Evolutionary conservation across 345 rosid genomes (phyloP).

Genomic region (Salix koriyanagi): DNA sequence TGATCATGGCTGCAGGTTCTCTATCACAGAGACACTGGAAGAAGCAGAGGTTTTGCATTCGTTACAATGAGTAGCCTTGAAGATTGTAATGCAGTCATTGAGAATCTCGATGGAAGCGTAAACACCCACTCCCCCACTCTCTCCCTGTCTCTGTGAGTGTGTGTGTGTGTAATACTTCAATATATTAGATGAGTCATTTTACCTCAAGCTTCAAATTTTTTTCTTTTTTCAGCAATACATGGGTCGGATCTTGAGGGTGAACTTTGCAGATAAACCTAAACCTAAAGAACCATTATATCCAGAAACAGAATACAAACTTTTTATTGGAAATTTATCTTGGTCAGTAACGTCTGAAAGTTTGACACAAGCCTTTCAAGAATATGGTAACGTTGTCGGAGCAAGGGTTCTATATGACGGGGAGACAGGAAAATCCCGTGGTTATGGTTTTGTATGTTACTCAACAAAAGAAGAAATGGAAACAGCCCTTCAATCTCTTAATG

Average conservation of each 20-base stretch:
- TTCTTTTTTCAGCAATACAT: slow-evolving; percentile 48
- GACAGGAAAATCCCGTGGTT: slow-evolving; percentile 74
- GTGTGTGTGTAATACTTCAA: background rate
- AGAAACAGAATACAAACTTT: slow-evolving; percentile 76
- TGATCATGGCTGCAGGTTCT: slow-evolving; percentile 48
- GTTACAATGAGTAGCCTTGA: slow-evolving; percentile 85
- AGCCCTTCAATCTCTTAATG: slow-evolving; percentile 65
- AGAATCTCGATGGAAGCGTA: slow-evolving; percentile 91
- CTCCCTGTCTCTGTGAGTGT: background rate
- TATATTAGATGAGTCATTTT: background rate
- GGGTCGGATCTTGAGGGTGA: slow-evolving; percentile 68
- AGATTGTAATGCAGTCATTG: slow-evolving; percentile 60
- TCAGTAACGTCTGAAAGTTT: slow-evolving; percentile 68
- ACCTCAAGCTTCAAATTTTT: background rate
- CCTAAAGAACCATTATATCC: slow-evolving; percentile 65
- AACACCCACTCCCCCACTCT: slow-evolving; percentile 9
- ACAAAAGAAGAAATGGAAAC: slow-evolving; percentile 70
- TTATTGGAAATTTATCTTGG: slow-evolving; percentile 88
- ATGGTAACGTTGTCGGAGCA: slow-evolving; percentile 75
- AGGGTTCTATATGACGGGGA: slow-evolving; percentile 87
- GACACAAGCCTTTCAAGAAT: slow-evolving; percentile 60
- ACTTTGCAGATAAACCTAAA: slow-evolving; percentile 68
- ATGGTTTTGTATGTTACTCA: slow-evolving; percentile 71
- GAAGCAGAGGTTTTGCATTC: slow-evolving; percentile 87
- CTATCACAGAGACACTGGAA: slow-evolving; percentile 72